These are phyloP conservation scores for Psilocybe cubensis DNA, from an alignment of 768 basidiomycete species.

Conservation along the genomic window DNA sequence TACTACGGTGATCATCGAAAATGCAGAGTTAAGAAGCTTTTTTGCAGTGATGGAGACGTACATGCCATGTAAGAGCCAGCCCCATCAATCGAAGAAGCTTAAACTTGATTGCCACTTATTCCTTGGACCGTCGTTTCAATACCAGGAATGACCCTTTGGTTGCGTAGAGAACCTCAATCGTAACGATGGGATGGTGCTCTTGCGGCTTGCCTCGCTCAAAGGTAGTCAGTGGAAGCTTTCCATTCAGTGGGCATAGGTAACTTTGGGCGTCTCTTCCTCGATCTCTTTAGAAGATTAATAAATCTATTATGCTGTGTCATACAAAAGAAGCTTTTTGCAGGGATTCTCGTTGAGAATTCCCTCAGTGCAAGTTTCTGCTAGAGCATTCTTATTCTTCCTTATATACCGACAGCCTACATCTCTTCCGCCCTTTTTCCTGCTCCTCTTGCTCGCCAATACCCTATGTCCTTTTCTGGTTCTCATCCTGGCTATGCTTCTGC, in stretches of 20 bases:
- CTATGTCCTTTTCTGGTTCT: constrained; percentile 34
- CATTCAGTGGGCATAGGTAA: neutral
- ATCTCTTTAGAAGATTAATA: neutral
- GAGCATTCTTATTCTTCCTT: constrained; percentile 13
- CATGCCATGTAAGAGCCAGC: constrained; percentile 12
- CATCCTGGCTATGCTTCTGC: constrained; percentile 33
- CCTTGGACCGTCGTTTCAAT: neutral
- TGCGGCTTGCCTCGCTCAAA: constrained; percentile 3
- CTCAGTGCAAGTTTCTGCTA: constrained; percentile 7
- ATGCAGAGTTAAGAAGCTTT: neutral
- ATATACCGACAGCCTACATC: constrained; percentile 5
- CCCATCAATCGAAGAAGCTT: constrained; percentile 14
- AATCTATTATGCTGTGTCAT: neutral
- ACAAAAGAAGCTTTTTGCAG: neutral
- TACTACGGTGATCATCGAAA: constrained; percentile 9
- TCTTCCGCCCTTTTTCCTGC: constrained; percentile 16
- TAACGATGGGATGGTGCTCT: neutral
- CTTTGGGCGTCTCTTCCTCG: neutral
- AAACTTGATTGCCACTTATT: constrained; percentile 8
- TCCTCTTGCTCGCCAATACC: constrained; percentile 1
- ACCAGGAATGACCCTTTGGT: neutral
- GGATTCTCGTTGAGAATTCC: constrained; percentile 11
- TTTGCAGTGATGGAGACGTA: constrained; percentile 19
- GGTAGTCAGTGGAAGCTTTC: constrained; percentile 3
- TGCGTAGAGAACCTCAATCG: neutral